Evolutionary conservation across 2,329 filamentous ascomycete species (phyloP).

Genomic region (Fusarium incarnatum): DNA sequence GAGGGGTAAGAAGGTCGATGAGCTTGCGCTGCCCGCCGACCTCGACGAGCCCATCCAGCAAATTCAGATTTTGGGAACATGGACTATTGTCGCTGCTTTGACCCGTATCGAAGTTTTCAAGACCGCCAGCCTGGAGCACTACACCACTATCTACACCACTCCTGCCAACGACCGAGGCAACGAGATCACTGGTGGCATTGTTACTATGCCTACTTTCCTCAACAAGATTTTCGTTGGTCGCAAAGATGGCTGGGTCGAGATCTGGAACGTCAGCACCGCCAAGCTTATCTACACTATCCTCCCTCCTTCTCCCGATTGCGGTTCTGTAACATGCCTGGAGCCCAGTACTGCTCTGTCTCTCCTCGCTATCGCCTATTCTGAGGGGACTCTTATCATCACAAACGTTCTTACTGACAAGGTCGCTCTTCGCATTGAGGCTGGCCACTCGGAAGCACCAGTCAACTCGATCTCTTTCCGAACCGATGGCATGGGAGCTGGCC

Average conservation of each 20-base stretch:
- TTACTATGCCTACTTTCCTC: conserved; percentile 91
- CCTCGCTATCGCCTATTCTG: conserved; percentile 87
- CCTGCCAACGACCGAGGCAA: conserved; percentile 68
- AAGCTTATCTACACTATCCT: conserved; percentile 92
- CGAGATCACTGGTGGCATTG: conserved; percentile 80
- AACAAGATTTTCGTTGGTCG: conserved; percentile 96
- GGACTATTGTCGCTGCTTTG: conserved; percentile 84
- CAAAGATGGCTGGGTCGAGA: conserved; percentile 89
- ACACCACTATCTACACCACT: conserved; percentile 80
- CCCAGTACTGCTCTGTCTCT: conserved; percentile 86
- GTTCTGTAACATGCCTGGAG: conserved; percentile 87
- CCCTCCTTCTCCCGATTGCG: conserved; percentile 77
- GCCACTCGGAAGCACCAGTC: conserved; percentile 73
- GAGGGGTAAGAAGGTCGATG: conserved; percentile 84
- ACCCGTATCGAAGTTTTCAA: conserved; percentile 92
- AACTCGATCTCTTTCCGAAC: conserved; percentile 90
- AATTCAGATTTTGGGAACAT: conserved; percentile 86
- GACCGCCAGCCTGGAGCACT: conserved; percentile 83
- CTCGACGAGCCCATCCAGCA: conserved; percentile 78
- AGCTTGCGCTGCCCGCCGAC: conserved; percentile 75
- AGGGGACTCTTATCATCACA: conserved; percentile 81
- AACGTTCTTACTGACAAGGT: conserved; percentile 83
- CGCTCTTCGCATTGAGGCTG: conserved; percentile 75
- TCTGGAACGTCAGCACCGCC: conserved; percentile 95
- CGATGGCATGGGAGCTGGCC: conserved; percentile 87